Base-by-base conservation (phyloP, 768 basidiomycete species). In the Leccinum sublutescens region DNA sequence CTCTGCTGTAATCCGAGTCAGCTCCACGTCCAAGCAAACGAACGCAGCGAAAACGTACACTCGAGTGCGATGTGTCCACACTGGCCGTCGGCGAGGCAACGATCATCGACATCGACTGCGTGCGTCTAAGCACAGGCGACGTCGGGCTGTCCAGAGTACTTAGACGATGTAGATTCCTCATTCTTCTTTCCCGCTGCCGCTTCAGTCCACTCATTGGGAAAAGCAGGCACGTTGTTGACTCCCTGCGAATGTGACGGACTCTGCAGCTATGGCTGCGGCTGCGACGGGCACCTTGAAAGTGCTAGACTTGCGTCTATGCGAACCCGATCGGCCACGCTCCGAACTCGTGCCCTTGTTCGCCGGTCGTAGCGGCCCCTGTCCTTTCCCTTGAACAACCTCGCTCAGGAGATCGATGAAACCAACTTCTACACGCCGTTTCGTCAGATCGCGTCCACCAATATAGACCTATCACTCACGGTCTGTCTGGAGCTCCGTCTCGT, bases 41-140 rank as follows among this genome's bases (percentile, higher is more conserved):
- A 17, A 51, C 2, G 21, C 27, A 7, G 12, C 40, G 21, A 9
- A 14, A 11, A 25, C 68, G 52, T 31, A 70, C 65, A 15, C 15
- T 64, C 50, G 65, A 27, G 17, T 62, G 60, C 17, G 55, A 47
- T 8, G 56, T 40, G 27, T 66, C 54, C 55, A 50, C 38, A 11
- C 29, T 29, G 29, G 61, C 36, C 31, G 51, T 38, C 9, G 65
- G 62, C 5, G 71, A 62, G 2, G 54, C 59, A 49, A 25, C 54
- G 15, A 71, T 62, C 60, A 61, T 70, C 3, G 72, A 57, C 69
- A 73, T 60, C 0, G 72, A 73, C 38, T 47, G 70, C 38, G 73
- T 62, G 19, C 72, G 71, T 55, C 73, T 49, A 36, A 63, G 72
- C 5, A 56, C 60, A 1, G 57, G 63, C 4, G 65, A 60, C 11